phyloP scores from a whole-genome alignment of 495 filamentous ascomycete species.

The Talaromyces ruber region DNA sequence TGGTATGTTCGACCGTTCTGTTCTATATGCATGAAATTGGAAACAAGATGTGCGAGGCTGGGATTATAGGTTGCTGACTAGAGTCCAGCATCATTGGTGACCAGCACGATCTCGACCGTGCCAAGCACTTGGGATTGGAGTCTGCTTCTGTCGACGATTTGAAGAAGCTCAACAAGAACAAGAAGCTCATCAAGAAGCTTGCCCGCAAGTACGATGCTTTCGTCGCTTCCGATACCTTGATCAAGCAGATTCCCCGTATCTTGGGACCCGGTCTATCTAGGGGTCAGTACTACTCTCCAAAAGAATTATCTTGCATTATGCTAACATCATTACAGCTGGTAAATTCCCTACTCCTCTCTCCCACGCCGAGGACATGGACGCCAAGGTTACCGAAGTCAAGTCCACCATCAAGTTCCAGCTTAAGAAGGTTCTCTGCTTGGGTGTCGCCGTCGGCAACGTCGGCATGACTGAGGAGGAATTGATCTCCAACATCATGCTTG shows the following conservation, averaged over 20 bases:
- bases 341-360: conserved; percentile 99
- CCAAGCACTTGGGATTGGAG: conserved; percentile 94
- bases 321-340: conserved; percentile 53
- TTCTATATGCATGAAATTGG: neutral
- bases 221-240: conserved; percentile 87
- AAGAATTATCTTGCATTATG: neutral
- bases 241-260: conserved; percentile 99
- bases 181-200: conserved; percentile 99
- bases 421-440: conserved; percentile 99
- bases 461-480: conserved; percentile 95
- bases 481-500: conserved; percentile 91
- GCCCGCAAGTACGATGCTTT: conserved; percentile 99
- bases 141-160: conserved; percentile 96
- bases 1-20: conserved; percentile 47
- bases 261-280: conserved; percentile 97
- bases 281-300: conserved; percentile 45
- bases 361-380: conserved; percentile 83
- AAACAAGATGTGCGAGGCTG: conserved; percentile 1
- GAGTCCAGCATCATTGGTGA: conserved; percentile 79
- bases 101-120: conserved; percentile 99
- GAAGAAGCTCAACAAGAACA: conserved; percentile 99
- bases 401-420: conserved; percentile 99
- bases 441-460: conserved; percentile 97
- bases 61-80: conserved; percentile 5
- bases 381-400: conserved; percentile 98